A percentile compares a stretch with the other conserved stretches of the same genome.
These are phyloP conservation scores for Phytophthora colocasiae DNA, from an alignment of 352 stramenopile genomes.

Conservation along the genomic window DNA sequence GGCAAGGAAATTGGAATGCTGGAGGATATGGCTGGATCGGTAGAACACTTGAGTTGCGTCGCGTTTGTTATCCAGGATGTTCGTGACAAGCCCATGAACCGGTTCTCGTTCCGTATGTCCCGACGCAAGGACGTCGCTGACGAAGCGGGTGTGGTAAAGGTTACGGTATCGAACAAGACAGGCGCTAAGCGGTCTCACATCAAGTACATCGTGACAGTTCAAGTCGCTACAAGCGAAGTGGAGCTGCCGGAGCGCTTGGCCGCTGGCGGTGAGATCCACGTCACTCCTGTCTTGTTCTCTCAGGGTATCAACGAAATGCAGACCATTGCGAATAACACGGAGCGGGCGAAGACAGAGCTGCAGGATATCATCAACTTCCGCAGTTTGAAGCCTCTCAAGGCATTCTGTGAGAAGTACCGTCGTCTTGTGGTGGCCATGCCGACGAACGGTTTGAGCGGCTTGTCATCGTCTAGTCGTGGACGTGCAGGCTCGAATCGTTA, in stretches of 20 bases:
- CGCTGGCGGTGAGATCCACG: constrained; percentile 74
- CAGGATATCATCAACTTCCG: constrained; percentile 92
- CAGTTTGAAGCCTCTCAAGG: constrained; percentile 81
- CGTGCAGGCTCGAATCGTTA: constrained; percentile 54
- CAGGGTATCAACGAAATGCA: constrained; percentile 97
- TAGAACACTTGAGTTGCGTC: constrained; percentile 86
- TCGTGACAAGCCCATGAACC: constrained; percentile 84
- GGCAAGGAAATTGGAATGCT: constrained; percentile 98
- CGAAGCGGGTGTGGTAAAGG: constrained; percentile 81
- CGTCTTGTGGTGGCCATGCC: constrained; percentile 65
- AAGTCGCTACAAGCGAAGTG: constrained; percentile 79
- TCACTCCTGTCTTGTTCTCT: constrained; percentile 88
- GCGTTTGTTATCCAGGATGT: constrained; percentile 89
- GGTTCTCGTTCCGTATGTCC: constrained; percentile 89
- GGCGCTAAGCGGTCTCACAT: constrained; percentile 62
- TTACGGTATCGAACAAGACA: constrained; percentile 72
- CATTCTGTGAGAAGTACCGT: constrained; percentile 87
- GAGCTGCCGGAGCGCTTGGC: constrained; percentile 79
- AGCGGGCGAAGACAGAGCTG: constrained; percentile 87
- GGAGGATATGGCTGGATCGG: constrained; percentile 88
- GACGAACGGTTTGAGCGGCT: constrained; percentile 36
- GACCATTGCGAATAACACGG: constrained; percentile 93
- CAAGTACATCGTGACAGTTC: constrained; percentile 88
- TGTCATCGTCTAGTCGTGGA: constrained; percentile 42
- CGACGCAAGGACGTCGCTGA: constrained; percentile 79